These are phyloP conservation scores for Cercophora samala DNA, from an alignment of 495 filamentous ascomycete species.

Conservation along the genomic window DNA sequence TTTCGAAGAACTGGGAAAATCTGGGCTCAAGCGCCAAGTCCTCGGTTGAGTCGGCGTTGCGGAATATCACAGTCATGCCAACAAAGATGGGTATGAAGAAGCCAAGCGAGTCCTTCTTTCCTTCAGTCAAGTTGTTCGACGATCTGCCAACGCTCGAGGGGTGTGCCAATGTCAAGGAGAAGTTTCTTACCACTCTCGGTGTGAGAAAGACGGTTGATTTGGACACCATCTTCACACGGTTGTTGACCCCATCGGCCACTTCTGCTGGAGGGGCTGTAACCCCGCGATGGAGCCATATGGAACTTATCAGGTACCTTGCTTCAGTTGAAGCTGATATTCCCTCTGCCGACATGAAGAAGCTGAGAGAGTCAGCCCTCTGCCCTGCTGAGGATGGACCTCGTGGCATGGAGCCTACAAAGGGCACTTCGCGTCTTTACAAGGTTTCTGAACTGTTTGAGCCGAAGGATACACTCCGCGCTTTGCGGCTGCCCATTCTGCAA, in stretches of 20 bases:
- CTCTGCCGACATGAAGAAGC: slow-evolving; percentile 69
- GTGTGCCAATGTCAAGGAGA: slow-evolving; percentile 81
- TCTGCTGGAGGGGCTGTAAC: slow-evolving; percentile 37
- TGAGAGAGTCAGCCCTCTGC: slow-evolving; percentile 74
- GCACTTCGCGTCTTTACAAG: slow-evolving; percentile 59
- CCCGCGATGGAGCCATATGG: slow-evolving; percentile 83
- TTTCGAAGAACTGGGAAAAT: slow-evolving; percentile 86
- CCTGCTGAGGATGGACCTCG: slow-evolving; percentile 64
- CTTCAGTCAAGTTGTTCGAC: slow-evolving; percentile 87
- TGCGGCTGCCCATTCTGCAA: slow-evolving; percentile 76
- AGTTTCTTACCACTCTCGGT: slow-evolving; percentile 75
- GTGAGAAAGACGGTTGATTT: slow-evolving; percentile 88
- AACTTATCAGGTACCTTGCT: slow-evolving; percentile 88
- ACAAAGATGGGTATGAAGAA: slow-evolving; percentile 88
- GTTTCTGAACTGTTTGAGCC: slow-evolving; percentile 86
- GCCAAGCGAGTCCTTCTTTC: slow-evolving; percentile 85
- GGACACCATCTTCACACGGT: slow-evolving; percentile 83
- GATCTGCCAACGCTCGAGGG: slow-evolving; percentile 78
- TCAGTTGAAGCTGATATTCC: slow-evolving; percentile 91
- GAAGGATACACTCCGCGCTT: slow-evolving; percentile 60
- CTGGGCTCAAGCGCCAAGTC: slow-evolving; percentile 63
- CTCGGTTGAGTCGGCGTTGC: slow-evolving; percentile 59
- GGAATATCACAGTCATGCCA: slow-evolving; percentile 72
- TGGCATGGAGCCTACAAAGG: slow-evolving; percentile 40
- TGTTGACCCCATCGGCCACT: slow-evolving; percentile 54